phyloP scores from a whole-genome alignment of 225 moss, liverwort and hornwort genomes.

The Ulota crispa region DNA sequence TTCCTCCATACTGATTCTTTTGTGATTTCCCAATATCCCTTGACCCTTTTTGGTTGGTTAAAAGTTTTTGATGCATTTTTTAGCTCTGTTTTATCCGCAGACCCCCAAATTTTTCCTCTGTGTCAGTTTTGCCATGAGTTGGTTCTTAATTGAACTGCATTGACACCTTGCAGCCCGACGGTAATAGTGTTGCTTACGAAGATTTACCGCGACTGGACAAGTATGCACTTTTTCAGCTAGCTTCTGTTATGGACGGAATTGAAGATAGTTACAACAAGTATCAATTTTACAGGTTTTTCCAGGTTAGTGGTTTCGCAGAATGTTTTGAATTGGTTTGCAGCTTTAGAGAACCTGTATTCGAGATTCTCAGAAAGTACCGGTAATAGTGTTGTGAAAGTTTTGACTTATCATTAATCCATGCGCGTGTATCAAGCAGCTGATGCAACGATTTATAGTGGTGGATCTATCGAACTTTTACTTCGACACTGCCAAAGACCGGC shows the following conservation, averaged over 20 bases:
- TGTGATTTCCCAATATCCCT: background rate
- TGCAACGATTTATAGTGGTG: constrained; percentile 92
- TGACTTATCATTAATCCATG: constrained; percentile 18
- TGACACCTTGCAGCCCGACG: constrained; percentile 61
- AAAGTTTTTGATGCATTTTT: background rate
- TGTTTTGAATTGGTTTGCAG: constrained; percentile 1
- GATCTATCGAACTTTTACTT: constrained; percentile 96
- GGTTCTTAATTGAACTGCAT: background rate
- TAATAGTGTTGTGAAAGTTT: background rate
- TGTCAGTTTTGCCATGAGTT: background rate
- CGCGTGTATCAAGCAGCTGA: constrained; percentile 55
- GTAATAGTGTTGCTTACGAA: constrained; percentile 58
- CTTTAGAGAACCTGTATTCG: background rate
- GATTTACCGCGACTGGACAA: constrained; percentile 82
- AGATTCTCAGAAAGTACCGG: background rate
- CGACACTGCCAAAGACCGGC: constrained; percentile 94
- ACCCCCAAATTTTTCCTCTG: background rate
- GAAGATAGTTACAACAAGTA: constrained; percentile 78
- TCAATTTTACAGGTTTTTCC: constrained; percentile 93
- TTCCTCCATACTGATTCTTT: background rate
- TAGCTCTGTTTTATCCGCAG: background rate
- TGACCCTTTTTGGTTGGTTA: background rate
- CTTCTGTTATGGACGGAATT: constrained; percentile 68
- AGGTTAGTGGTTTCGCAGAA: constrained; percentile 47
- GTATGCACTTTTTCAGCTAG: constrained; percentile 83